Base-by-base conservation (phyloP, 768 basidiomycete genomes). In the Russula ochroleuca region DNA sequence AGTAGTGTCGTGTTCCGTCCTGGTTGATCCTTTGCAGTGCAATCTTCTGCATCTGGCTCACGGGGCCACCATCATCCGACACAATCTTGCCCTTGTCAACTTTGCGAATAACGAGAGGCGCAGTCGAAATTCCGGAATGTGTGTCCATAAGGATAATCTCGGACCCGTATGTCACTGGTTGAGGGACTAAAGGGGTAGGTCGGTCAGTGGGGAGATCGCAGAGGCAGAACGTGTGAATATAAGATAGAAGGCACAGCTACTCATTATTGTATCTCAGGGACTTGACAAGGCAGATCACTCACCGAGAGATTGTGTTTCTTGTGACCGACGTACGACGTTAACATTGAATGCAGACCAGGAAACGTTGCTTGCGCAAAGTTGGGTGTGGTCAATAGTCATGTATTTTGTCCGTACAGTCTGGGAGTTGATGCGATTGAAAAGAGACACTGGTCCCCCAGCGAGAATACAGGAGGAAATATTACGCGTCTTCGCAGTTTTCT, bases 371-470 rank as follows among this genome's bases (percentile, higher is more conserved):
- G 93, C 91, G 76, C 88, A 89, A 62, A 93, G 77, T 71, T 87
- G 85, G 57, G 83, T 85, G 69, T 86, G 84, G 69, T 95, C 92
- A 73, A 95, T 87, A 59, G 90, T 92, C 91, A 98, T 94, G 75
- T 95, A 98, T 79, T 96, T 96, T 62, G 94, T 97, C 72, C 94
- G 88, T 64, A 96, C 94, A 43, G 94, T 94, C 77, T 98, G 94
- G 15, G 91, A 92, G 76, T 96, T 94, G 81, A 98, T 93, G 71
- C 94, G 88, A 74, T 94, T 94, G 82, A 94, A 96, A 52, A 98
- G 83, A 58, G 92, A 92, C 56, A 98, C 91, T 40, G 92, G 89
- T 23, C 92, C 90, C 53, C 90, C 89, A 33, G 88, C 88, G 59
- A 93, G 82, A 74, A 97, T 93, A 78, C 93, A 95, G 23, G 87